Evolutionary conservation across 208 protist genomes (phyloP).

Genomic region (Histomonas meleagridis): DNA sequence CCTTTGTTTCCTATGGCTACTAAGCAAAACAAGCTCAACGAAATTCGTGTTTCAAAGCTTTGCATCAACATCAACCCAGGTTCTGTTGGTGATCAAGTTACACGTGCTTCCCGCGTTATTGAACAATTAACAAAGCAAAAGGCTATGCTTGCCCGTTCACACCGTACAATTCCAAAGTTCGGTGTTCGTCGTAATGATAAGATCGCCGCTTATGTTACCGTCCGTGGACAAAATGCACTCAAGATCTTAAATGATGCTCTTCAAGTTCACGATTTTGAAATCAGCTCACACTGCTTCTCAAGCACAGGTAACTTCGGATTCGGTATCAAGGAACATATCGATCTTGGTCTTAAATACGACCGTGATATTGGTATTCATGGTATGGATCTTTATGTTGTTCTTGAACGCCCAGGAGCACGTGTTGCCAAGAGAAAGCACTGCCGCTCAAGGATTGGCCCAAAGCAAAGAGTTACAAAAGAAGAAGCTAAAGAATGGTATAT

Average conservation of each 20-base stretch:
- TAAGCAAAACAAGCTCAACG: neutral
- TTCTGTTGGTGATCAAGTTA: conserved; percentile 11
- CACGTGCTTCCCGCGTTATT: conserved; percentile 25
- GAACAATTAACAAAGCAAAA: conserved; percentile 10
- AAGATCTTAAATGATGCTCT: conserved; percentile 94
- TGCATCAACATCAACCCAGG: conserved; percentile 34
- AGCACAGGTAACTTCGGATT: conserved; percentile 94
- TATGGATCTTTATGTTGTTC: conserved; percentile 92
- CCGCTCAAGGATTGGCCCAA: conserved; percentile 66
- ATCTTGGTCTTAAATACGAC: conserved; percentile 99
- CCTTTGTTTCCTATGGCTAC: too few species aligned
- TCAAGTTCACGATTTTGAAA: conserved; percentile 97
- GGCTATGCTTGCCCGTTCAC: conserved; percentile 51
- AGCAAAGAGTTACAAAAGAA: conserved; percentile 80
- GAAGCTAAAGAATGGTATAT: conserved; percentile 98
- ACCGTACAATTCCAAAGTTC: conserved; percentile 94
- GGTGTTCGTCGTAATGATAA: conserved; percentile 97
- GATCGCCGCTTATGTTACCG: conserved; percentile 92
- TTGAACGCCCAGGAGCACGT: conserved; percentile 82
- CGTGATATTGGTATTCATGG: conserved; percentile 90
- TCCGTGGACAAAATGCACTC: conserved; percentile 93
- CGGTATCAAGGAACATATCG: conserved; percentile 99
- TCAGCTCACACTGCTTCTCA: conserved; percentile 83
- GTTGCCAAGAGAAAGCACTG: conserved; percentile 73
- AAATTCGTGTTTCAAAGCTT: conserved; percentile 8